phyloP scores from a whole-genome alignment of 2,329 filamentous ascomycete genomes.

The Diaporthe vaccinii region DNA sequence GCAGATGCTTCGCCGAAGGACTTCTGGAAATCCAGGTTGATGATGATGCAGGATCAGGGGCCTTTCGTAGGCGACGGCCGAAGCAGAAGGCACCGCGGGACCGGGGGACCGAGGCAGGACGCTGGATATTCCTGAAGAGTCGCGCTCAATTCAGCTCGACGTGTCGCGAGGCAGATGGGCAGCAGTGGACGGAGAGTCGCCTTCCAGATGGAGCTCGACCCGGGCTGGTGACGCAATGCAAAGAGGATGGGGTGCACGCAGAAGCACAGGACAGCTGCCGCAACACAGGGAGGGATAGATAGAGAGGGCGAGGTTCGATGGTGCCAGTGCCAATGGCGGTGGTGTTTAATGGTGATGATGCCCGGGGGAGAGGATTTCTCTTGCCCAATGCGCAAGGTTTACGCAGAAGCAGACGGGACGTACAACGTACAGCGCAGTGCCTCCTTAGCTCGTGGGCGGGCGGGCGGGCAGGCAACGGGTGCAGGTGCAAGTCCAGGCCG shows the following conservation, averaged over 20 bases:
- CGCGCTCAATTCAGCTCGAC: constrained; percentile 24
- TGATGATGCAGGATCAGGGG: constrained; percentile 48
- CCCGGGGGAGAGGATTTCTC: constrained; percentile 22
- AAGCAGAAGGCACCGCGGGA: neutral
- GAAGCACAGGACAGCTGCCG: constrained; percentile 21
- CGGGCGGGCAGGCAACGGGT: constrained; percentile 12
- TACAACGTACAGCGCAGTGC: constrained; percentile 21
- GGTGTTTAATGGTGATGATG: constrained; percentile 9
- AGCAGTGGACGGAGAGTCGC: neutral
- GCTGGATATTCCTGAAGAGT: neutral
- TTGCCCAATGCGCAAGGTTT: constrained; percentile 4
- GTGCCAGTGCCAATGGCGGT: constrained; percentile 19
- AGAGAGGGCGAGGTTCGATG: neutral
- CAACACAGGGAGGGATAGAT: neutral
- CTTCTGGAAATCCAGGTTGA: constrained; percentile 75
- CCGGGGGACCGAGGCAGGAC: neutral
- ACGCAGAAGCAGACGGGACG: constrained; percentile 20
- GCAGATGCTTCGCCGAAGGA: constrained; percentile 73
- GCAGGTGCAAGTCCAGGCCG: neutral
- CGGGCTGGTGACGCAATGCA: constrained; percentile 40
- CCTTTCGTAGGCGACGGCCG: constrained; percentile 41
- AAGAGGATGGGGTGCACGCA: constrained; percentile 19
- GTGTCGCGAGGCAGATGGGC: constrained; percentile 13
- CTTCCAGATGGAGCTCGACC: neutral
- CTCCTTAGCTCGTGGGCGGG: constrained; percentile 4